Percentiles rank a stretch among this genome's conserved stretches.
phyloP scores from a whole-genome alignment of 805 yeast species.

The Nakazawaea pomicola region DNA sequence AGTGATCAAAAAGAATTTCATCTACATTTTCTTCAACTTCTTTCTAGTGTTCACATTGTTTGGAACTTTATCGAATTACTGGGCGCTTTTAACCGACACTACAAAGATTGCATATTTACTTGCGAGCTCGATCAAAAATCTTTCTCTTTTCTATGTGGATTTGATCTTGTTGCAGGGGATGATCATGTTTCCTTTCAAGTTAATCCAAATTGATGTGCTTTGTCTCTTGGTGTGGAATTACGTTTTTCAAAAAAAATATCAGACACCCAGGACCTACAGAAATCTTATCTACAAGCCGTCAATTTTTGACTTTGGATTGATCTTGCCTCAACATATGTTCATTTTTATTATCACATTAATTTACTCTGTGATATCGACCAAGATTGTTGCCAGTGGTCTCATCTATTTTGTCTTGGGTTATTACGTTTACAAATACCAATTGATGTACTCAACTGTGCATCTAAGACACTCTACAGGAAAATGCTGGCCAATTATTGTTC shows the following conservation, averaged over 20 bases:
- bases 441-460: constrained; percentile 86
- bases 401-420: constrained; percentile 81
- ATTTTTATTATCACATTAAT: constrained; percentile 80
- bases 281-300: constrained; percentile 52
- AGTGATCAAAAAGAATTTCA: constrained; percentile 52
- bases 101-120: constrained; percentile 52
- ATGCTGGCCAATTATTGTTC: constrained; percentile 69
- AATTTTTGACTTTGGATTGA: constrained; percentile 63
- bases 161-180: constrained; percentile 67
- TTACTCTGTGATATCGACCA: constrained; percentile 86
- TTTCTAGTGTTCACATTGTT: constrained; percentile 57
- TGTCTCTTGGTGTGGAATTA: constrained; percentile 38
- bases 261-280: constrained; percentile 49
- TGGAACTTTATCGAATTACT: constrained; percentile 57
- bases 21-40: constrained; percentile 56
- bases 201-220: constrained; percentile 52
- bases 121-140: constrained; percentile 46
- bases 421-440: constrained; percentile 85
- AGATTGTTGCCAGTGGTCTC: constrained; percentile 79
- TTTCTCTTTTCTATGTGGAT: constrained; percentile 52
- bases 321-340: constrained; percentile 86
- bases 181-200: constrained; percentile 55
- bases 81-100: constrained; percentile 52
- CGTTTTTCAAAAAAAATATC: constrained; percentile 28
- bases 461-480: constrained; percentile 96